Base-by-base conservation (phyloP, 768 basidiomycete genomes). In the Termitomyces sp. region DNA sequence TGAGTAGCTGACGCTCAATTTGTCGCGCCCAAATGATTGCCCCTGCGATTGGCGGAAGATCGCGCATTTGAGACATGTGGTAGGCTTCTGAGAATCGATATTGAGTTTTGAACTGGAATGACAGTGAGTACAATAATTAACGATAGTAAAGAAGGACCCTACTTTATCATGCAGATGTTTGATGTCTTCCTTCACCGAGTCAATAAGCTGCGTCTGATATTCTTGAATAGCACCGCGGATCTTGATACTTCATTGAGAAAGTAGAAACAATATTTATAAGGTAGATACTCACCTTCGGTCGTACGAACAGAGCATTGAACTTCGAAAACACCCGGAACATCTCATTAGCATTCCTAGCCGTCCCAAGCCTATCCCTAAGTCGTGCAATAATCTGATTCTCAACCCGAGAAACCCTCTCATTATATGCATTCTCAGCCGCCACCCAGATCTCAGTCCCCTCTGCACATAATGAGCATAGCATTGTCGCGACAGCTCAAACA, bases 311-410 rank as follows among this genome's bases (percentile, higher is more conserved):
- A 0, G 94, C 91, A 67, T 99, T 98, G 77, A 98, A 98, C 71
- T 96, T 96, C 16, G 93, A 95, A 71, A 99, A 98, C 42, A 98
- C 96, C 49, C 96, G 82, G 74, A 99, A 98, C 97, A 98, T 99
- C 73, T 98, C 97, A 68, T 97, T 96, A 15, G 97, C 96, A 68
- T 98, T 99, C 31, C 94, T 77, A 22, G 97, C 97, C 15, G 94
- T 96, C 13, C 94, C 97, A 11, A 98, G 78, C 55, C 92, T 80
- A 70, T 98, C 96, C 23, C 96, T 81, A 44, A 99, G 70, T 32
- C 92, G 80, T 15, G 96, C 89, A 68, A 98, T 98, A 66, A 98
- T 98, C 69, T 98, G 96, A 72, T 98, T 98, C 75, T 99, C 97
- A 18, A 99, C 96, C 12, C 96, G 80, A 2, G 97, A 89, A 23